Evolutionary conservation across 441 rosid species (phyloP), one percentile per base, ranked within the genome.

Genomic region (Mallotus repandus): DNA sequence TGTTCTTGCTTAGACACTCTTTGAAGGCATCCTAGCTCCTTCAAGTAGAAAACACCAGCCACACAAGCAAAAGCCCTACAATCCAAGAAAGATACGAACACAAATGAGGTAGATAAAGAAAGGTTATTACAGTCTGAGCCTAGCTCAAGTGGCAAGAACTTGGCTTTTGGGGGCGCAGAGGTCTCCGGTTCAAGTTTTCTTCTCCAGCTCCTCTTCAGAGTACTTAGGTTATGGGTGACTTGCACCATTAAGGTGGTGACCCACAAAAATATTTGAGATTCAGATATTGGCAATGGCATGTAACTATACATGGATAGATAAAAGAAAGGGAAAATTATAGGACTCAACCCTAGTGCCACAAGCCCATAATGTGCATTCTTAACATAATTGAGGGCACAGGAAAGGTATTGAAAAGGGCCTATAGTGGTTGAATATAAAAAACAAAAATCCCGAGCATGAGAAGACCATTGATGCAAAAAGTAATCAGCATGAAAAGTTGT

Each of bases 11-110:
- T n/a, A 22, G 55, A 19, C 29, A 21, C 53, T 61, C 56, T 64
- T 38, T 29, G 16, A 62, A 45, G 21, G 15, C 43, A 14, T 48
- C 38, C 49, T 41, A 25, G 5, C 49, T 54, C 46, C 65, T 67
- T 82, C 81, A 84, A 43, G 77, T 12, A 48, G 69, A 72, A 3
- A 83, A 78, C 73, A 54, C 52, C 50, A 70, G n/a, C 87, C 89
- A 83, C 59, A 71, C 45, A 65, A 86, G 61, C 75, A 81, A 32
- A 66, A 80, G 11, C 52, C 82, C 91, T 87, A 21, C 59, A 64
- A 63, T 0, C 52, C 71, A 52, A 25, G 11, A 63, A 5, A 35
- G 13, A 4, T 38, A 14, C 7, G 16, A 62, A 9, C 4, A 32
- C 0, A 22, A 0, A 15, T 68, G 0, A 18, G 32, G 15, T 13